phyloP scores from a whole-genome alignment of 78 protist genomes.

The Emiliania huxleyi region DNA sequence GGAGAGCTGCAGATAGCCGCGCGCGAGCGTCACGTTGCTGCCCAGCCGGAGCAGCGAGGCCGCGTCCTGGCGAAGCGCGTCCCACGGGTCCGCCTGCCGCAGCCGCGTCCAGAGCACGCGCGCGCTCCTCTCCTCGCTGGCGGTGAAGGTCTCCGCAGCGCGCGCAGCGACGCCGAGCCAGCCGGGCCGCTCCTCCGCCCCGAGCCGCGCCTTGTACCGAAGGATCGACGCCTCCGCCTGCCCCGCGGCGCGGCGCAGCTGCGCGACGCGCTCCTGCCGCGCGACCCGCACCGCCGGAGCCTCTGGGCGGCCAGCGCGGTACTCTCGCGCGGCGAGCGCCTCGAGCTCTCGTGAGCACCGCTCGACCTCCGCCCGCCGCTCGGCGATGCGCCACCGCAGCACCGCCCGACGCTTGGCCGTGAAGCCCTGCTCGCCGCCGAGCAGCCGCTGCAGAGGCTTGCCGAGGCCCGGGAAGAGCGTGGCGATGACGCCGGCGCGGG shows the following conservation, averaged over 20 bases:
- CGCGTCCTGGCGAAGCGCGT: not conserved
- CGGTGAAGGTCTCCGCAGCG: not conserved
- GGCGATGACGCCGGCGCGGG: too few species aligned
- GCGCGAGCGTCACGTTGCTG: not conserved
- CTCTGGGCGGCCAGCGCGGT: too few species aligned
- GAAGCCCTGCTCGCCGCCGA: not conserved
- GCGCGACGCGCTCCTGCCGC: not conserved
- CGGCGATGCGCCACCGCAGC: not conserved
- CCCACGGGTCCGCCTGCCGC: not conserved
- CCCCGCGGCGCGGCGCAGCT: not conserved
- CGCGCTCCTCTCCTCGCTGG: not conserved
- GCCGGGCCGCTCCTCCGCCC: not conserved
- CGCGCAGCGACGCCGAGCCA: not conserved
- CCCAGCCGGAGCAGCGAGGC: not conserved
- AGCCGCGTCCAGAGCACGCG: not conserved
- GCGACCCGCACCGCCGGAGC: not conserved
- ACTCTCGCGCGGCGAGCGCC: not conserved
- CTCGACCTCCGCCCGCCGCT: not conserved
- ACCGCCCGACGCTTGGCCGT: not conserved
- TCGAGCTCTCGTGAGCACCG: not conserved
- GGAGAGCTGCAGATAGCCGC: not conserved
- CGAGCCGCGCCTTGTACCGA: not conserved
- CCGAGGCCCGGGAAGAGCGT: too few species aligned
- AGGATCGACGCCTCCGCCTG: not conserved
- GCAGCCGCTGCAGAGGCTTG: too few species aligned